Evolutionary conservation across 129 eudicot genomes (phyloP), one percentile per base, ranked within the genome.

Genomic region (Helianthus tuberosus): DNA sequence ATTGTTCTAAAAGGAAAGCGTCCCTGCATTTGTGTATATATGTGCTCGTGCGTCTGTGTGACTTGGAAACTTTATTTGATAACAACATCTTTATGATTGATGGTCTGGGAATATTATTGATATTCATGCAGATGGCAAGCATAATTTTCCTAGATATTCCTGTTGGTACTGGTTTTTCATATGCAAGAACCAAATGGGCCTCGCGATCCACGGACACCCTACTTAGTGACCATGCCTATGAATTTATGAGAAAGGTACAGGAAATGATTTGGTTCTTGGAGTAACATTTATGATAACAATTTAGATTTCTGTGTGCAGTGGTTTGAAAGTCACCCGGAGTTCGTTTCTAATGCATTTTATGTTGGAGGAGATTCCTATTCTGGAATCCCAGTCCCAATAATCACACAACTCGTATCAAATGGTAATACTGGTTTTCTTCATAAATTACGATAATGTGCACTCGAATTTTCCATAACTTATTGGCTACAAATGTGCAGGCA

Each of bases 111-210:
- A 23, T 39, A 23, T 32, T 32, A 32, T 3, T 32, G 36, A 32
- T 32, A 32, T 32, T 32, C 36, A 32, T 67, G 68, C 68, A 79
- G 83, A 27, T 44, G 36, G 69, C 78, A 59, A 79, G 61, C 62
- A 71, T 79, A 16, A 63, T 79, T 61, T 79, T 79, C 47, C 39
- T 79, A 32, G 83, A 79, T 54, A 36, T 66, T 7, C 83, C 83
- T 0, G 62, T 79, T 11, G 83, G 77, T n/a, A 54, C 78, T 0
- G 83, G 83, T 1, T 79, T 79, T 11, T 64, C 83, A 5, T 79
- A 79, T 32, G 47, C 35, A 64, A 72, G 57, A 41, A 50, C 74
- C 1, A 16, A 72, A n/a, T 48, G 13, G 3, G 68, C 20, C 54
- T 44, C 64, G 12, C 12, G 9, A 67, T 53, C 74, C 9, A 36